A percentile compares a stretch with the other conserved stretches of the same genome.
phyloP scores from a whole-genome alignment of 2,329 filamentous ascomycete species.

The Scytalidium lignicola region DNA sequence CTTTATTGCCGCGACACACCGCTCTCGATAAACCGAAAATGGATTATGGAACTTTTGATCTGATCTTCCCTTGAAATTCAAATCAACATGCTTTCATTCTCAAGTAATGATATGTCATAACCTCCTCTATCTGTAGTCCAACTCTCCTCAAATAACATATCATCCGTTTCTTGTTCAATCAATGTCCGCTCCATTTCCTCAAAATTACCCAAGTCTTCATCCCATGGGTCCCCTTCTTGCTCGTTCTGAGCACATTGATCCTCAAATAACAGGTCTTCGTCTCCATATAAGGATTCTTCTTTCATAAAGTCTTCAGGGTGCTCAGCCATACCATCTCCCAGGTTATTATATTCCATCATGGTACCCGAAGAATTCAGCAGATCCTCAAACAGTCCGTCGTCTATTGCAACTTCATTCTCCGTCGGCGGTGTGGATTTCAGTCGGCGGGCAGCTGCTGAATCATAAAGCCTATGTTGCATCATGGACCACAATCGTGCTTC shows the following conservation, averaged over 20 bases:
- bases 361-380: neutral
- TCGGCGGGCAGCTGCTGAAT: slow-evolving; percentile 5
- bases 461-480: slow-evolving; percentile 4
- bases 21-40: neutral
- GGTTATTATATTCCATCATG: neutral
- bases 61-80: neutral
- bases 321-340: neutral
- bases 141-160: neutral
- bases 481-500: slow-evolving; percentile 6
- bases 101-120: neutral
- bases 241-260: neutral
- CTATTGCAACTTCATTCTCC: neutral
- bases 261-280: neutral
- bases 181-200: neutral
- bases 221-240: neutral
- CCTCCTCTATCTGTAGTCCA: neutral
- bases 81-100: neutral
- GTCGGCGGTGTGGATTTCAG: neutral
- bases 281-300: neutral
- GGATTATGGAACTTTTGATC: neutral
- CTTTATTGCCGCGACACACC: neutral
- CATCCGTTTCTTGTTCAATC: slow-evolving; percentile 1
- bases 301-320: neutral
- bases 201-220: neutral
- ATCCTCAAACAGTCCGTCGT: neutral